These are phyloP conservation scores for Nicotiana sylvestris DNA, from an alignment of 257 asterid species.

Conservation along the genomic window DNA sequence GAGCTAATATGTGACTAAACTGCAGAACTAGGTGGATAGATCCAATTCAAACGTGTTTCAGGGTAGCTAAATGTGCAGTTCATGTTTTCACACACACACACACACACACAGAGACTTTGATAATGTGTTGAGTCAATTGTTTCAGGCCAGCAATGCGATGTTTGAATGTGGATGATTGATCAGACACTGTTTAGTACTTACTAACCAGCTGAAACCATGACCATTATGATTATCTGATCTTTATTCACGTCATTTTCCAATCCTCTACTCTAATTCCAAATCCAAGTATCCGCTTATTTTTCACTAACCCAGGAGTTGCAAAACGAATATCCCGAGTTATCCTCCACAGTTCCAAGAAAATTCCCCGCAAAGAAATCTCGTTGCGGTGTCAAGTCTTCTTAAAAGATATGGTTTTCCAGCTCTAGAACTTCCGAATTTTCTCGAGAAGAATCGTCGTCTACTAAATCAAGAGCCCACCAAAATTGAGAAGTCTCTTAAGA, in stretches of 20 bases:
- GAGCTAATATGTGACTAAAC: not conserved
- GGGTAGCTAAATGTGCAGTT: too few species aligned
- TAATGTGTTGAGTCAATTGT: too few species aligned
- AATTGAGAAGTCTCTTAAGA: slow-evolving; percentile 47
- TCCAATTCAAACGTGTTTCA: too few species aligned
- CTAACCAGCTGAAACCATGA: slow-evolving; percentile 16
- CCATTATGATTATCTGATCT: slow-evolving; percentile 12
- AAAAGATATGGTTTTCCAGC: slow-evolving; percentile 60
- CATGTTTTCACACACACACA: too few species aligned
- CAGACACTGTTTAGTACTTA: not conserved
- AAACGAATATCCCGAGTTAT: slow-evolving; percentile 16
- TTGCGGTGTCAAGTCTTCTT: slow-evolving; percentile 44
- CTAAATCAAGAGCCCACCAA: slow-evolving; percentile 32
- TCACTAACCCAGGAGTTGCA: slow-evolving; percentile 13
- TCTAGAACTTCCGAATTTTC: slow-evolving; percentile 35
- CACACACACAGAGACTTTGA: too few species aligned
- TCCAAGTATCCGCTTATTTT: not conserved
- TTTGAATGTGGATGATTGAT: not conserved
- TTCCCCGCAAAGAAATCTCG: slow-evolving; percentile 21
- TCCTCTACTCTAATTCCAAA: not conserved
- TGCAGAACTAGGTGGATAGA: not conserved
- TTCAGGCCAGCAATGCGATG: not conserved
- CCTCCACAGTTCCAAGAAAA: slow-evolving; percentile 13
- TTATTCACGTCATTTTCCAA: slow-evolving; percentile 15
- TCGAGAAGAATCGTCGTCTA: slow-evolving; percentile 42